Percentiles rank a stretch among this genome's conserved stretches.
Evolutionary conservation across 2,329 filamentous ascomycete genomes (phyloP).

Genomic region (Chaetoscypha palmicola): DNA sequence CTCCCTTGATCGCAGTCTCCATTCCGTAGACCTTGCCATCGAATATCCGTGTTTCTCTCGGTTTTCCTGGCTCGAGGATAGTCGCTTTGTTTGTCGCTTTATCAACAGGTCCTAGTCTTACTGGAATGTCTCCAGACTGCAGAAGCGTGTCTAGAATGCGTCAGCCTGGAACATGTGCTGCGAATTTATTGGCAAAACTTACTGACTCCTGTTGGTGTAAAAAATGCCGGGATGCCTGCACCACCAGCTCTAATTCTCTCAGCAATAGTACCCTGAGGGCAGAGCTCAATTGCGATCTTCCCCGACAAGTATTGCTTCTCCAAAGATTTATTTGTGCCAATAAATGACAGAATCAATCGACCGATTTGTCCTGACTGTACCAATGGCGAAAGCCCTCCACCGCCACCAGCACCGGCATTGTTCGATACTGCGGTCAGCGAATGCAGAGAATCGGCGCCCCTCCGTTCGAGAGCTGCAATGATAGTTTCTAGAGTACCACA

Average conservation of each 20-base stretch:
- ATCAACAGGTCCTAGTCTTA: slow-evolving; percentile 52
- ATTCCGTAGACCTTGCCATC: slow-evolving; percentile 66
- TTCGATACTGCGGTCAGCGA: slow-evolving; percentile 72
- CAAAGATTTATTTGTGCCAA: slow-evolving; percentile 70
- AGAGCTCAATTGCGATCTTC: slow-evolving; percentile 68
- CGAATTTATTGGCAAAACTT: slow-evolving; percentile 28
- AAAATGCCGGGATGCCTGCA: slow-evolving; percentile 74
- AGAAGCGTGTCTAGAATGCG: slow-evolving; percentile 49
- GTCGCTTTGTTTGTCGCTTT: slow-evolving; percentile 20
- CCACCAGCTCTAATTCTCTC: slow-evolving; percentile 67
- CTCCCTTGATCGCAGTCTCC: slow-evolving; percentile 68
- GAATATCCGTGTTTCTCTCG: slow-evolving; percentile 67
- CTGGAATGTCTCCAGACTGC: slow-evolving; percentile 61
- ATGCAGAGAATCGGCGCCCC: slow-evolving; percentile 47
- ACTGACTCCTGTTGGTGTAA: slow-evolving; percentile 66
- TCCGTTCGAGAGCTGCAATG: slow-evolving; percentile 58
- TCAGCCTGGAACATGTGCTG: slow-evolving; percentile 5
- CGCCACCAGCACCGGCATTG: slow-evolving; percentile 66
- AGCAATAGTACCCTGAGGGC: slow-evolving; percentile 67
- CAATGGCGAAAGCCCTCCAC: slow-evolving; percentile 61
- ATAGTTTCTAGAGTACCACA: slow-evolving; percentile 50
- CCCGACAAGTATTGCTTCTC: slow-evolving; percentile 69
- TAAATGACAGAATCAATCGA: slow-evolving; percentile 66
- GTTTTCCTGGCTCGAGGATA: slow-evolving; percentile 56
- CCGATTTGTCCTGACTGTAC: slow-evolving; percentile 63